Conservation (phyloP, 257 asterid genomes). For the Capsicum chinense region DNA sequence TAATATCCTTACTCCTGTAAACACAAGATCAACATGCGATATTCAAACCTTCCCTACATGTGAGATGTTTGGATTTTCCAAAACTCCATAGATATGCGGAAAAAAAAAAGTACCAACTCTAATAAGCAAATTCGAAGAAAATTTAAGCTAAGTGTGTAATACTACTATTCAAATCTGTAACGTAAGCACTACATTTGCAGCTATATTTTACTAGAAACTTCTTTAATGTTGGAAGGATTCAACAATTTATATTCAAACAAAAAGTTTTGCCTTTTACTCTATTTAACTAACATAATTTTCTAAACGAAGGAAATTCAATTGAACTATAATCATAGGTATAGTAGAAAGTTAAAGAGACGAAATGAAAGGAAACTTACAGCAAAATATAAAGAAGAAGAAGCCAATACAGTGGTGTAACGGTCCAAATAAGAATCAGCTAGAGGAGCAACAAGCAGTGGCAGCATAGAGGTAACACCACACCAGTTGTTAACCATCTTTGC, state of each 20-base stretch:
- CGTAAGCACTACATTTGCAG: not conserved
- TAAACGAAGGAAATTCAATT: not conserved
- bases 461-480: conserved; percentile 84
- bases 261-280: not conserved
- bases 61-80: not conserved
- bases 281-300: not conserved
- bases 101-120: not conserved
- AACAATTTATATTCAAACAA: not conserved
- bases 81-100: not conserved
- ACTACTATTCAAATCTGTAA: not conserved
- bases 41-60: not conserved
- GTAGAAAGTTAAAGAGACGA: not conserved
- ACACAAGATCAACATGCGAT: not conserved
- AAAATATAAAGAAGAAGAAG: conserved; percentile 62
- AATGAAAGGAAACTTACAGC: conserved; percentile 50
- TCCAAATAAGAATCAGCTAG: conserved; percentile 85
- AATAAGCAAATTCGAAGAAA: not conserved
- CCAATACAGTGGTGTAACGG: conserved; percentile 59
- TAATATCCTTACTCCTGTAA: not conserved
- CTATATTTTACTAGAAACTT: not conserved
- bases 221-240: not conserved
- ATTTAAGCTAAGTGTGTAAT: not conserved
- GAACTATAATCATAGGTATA: not conserved
- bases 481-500: conserved; percentile 82
- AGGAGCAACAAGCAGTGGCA: conserved; percentile 76